Percentiles rank a stretch among this genome's conserved stretches.
These are phyloP conservation scores for Phytophthora sp. DNA, from an alignment of 352 stramenopile genomes.

Conservation along the genomic window DNA sequence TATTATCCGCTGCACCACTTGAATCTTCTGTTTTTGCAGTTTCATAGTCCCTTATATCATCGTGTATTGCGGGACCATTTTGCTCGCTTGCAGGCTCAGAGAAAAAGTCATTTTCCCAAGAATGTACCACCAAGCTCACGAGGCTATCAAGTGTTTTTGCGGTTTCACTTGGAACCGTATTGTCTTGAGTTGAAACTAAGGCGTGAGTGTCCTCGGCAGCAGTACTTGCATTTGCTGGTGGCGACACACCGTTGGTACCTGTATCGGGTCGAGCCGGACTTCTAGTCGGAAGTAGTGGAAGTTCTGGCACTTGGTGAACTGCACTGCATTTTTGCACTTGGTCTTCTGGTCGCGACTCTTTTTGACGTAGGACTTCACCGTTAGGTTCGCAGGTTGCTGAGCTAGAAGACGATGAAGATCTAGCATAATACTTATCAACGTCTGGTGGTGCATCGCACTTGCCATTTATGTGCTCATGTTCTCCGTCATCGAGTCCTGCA, in stretches of 20 bases:
- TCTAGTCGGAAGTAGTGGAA: constrained; percentile 5
- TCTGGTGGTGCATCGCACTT: too few relatives aligned
- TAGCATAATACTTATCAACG: too few relatives aligned
- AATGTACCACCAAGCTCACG: constrained; percentile 59
- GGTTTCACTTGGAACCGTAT: constrained; percentile 8
- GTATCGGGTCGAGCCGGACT: constrained; percentile 8
- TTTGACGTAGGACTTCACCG: neutral
- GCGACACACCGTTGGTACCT: neutral
- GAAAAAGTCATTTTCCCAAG: constrained; percentile 46
- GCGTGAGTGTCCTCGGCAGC: neutral
- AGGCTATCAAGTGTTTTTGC: constrained; percentile 41
- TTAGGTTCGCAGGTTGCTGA: neutral
- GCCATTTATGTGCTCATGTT: too few relatives aligned
- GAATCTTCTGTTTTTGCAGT: neutral
- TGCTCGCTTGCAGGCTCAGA: constrained; percentile 3
- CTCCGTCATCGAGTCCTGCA: too few relatives aligned
- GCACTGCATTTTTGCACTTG: neutral
- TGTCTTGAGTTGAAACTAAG: neutral
- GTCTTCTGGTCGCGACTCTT: neutral
- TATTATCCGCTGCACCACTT: neutral
- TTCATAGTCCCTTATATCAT: constrained; percentile 3
- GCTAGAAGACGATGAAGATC: neutral
- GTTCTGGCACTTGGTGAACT: neutral
- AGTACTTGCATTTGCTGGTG: neutral
- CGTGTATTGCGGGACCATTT: neutral